Evolutionary conservation across 768 basidiomycete genomes (phyloP).

Genomic region (Astraeus odoratus): DNA sequence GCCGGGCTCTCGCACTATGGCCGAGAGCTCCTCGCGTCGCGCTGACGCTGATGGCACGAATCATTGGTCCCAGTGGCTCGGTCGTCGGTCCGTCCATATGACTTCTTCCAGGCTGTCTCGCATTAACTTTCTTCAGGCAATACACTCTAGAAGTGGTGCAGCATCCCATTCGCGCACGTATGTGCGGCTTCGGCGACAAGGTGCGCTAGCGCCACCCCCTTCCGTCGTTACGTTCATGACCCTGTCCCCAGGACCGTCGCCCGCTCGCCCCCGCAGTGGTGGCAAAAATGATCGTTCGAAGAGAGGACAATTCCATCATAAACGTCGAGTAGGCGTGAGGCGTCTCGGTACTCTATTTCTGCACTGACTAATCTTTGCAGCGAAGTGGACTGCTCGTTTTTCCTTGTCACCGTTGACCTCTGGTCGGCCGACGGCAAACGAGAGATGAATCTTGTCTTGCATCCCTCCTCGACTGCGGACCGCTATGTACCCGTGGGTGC

Average conservation of each 20-base stretch:
- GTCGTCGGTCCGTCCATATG: conserved; percentile 44
- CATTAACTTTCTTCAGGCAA: conserved; percentile 38
- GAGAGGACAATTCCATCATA: conserved; percentile 58
- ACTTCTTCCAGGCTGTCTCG: conserved; percentile 3
- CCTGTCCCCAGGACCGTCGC: conserved; percentile 65
- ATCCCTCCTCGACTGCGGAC: conserved; percentile 68
- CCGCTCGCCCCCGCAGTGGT: conserved; percentile 89
- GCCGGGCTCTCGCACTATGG: conserved; percentile 36
- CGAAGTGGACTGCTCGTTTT: conserved; percentile 81
- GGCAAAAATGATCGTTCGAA: conserved; percentile 72
- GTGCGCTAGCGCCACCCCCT: conserved; percentile 34
- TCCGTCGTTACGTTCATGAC: conserved; percentile 9
- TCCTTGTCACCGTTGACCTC: conserved; percentile 87
- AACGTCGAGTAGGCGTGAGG: conserved; percentile 62
- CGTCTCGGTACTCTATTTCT: background rate
- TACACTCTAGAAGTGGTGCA: conserved; percentile 85
- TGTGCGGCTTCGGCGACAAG: conserved; percentile 97
- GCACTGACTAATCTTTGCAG: conserved; percentile 32
- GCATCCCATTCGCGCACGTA: conserved; percentile 83
- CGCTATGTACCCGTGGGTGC: conserved; percentile 50
- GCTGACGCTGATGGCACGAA: conserved; percentile 39
- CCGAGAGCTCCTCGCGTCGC: conserved; percentile 16
- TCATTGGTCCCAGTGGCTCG: conserved; percentile 66
- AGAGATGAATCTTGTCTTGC: conserved; percentile 86
- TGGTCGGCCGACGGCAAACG: conserved; percentile 80